phyloP scores from a whole-genome alignment of 78 protist species.

The Anaeramoeba ignava region DNA sequence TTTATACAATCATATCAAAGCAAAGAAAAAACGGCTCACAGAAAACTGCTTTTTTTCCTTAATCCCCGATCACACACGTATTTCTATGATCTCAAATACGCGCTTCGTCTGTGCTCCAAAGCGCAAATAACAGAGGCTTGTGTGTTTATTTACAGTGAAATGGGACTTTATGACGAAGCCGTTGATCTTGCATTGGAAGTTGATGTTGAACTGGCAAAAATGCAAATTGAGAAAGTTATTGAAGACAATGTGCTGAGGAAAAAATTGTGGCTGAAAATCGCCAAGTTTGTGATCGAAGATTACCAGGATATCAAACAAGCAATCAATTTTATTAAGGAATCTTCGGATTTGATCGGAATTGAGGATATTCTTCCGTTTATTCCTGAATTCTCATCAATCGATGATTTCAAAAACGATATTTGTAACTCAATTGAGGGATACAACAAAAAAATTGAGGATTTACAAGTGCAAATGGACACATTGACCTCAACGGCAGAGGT shows the following conservation, averaged over 20 bases:
- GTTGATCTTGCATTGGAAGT: background rate
- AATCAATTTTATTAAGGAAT: conserved; percentile 50
- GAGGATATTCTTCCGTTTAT: conserved; percentile 89
- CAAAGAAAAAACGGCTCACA: background rate
- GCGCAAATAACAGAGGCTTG: background rate
- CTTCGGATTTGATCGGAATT: conserved; percentile 52
- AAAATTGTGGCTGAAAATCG: background rate
- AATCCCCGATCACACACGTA: background rate
- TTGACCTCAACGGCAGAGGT: conserved; percentile 56
- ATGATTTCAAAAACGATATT: conserved; percentile 76
- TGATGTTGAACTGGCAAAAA: background rate
- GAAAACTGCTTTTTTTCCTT: background rate
- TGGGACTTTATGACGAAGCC: background rate
- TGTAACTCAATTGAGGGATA: conserved; percentile 61
- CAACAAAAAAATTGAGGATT: conserved; percentile 50
- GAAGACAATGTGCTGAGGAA: background rate
- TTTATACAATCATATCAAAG: too few relatives aligned
- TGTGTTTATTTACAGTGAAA: background rate
- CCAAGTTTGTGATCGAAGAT: background rate
- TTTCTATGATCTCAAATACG: background rate
- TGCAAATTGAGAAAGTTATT: background rate
- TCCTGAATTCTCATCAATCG: conserved; percentile 71
- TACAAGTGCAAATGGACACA: conserved; percentile 71
- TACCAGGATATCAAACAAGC: background rate
- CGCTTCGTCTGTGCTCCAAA: background rate